Conservation (phyloP, 106 monocot species). For the Acanthochlamys bracteata region DNA sequence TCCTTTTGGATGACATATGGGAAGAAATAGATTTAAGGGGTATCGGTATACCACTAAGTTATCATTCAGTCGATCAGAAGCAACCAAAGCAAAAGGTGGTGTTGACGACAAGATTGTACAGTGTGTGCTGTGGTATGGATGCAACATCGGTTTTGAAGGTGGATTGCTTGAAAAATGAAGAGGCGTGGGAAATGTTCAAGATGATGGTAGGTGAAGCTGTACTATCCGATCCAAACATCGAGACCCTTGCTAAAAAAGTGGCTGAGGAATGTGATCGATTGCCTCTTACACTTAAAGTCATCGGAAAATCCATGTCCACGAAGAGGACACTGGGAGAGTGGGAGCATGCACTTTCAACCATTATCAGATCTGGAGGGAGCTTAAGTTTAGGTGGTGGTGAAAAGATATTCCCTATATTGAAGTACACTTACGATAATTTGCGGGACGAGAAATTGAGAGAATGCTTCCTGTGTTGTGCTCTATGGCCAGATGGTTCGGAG, state of each 20-base stretch:
- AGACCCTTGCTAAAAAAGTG: conserved; percentile 6
- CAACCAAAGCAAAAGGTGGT: conserved; percentile 5
- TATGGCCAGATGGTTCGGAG: conserved; percentile 6
- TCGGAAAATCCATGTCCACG: conserved; percentile 9
- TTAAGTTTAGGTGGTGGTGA: not conserved
- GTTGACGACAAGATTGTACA: not conserved
- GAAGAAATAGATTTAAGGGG: conserved; percentile 2
- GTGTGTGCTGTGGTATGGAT: conserved; percentile 7
- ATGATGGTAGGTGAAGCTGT: not conserved
- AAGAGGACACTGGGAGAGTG: not conserved
- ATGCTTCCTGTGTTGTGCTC: not conserved
- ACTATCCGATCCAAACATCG: not conserved
- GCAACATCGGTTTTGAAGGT: not conserved
- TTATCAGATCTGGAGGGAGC: not conserved
- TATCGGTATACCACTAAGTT: conserved; percentile 9
- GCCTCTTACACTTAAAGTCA: conserved; percentile 12
- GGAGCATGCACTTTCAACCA: not conserved
- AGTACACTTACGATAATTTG: conserved; percentile 22
- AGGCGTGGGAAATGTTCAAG: conserved; percentile 8
- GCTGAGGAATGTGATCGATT: conserved; percentile 18
- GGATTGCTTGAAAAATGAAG: conserved; percentile 5
- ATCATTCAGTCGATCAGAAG: too few species aligned
- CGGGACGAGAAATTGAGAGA: not conserved
- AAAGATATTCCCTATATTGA: not conserved
- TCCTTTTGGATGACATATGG: conserved; percentile 26